Conservation (phyloP, 352 stramenopile genomes). For the Globisporangium irregulare region DNA sequence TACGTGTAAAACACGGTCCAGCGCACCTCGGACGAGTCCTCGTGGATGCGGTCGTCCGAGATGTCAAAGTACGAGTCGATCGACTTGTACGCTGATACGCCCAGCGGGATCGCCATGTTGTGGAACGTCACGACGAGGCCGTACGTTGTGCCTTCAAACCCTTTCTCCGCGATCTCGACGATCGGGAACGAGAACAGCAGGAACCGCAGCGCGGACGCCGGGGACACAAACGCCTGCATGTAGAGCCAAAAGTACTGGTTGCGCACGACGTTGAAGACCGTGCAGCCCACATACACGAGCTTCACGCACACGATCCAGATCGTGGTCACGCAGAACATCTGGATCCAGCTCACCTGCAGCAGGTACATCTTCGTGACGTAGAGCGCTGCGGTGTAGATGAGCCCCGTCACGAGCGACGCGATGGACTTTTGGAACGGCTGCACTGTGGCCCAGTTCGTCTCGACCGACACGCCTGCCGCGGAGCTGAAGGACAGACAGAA, state of each 20-base stretch:
- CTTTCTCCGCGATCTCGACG: conserved; percentile 45
- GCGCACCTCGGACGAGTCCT: conserved; percentile 42
- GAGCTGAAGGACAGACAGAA: conserved; percentile 60
- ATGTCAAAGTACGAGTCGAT: conserved; percentile 58
- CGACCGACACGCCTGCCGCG: conserved; percentile 41
- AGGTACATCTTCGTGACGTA: conserved; percentile 53
- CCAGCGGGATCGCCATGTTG: conserved; percentile 45
- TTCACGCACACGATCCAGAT: conserved; percentile 57
- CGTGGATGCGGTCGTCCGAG: conserved; percentile 43
- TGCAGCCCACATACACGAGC: conserved; percentile 36
- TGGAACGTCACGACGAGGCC: conserved; percentile 40
- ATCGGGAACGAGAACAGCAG: conserved; percentile 48
- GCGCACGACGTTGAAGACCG: conserved; percentile 58
- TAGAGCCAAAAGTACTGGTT: conserved; percentile 70
- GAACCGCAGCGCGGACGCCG: conserved; percentile 52
- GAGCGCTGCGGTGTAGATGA: conserved; percentile 60
- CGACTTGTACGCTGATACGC: conserved; percentile 51
- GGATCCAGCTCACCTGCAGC: conserved; percentile 48
- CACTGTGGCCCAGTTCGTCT: conserved; percentile 57
- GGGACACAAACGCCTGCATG: conserved; percentile 49
- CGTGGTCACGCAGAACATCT: conserved; percentile 46
- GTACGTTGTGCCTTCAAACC: conserved; percentile 26
- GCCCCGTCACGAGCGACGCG: conserved; percentile 39
- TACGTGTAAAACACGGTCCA: conserved; percentile 44
- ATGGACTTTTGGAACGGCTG: conserved; percentile 47